phyloP scores from a whole-genome alignment of 208 protist species.

The Novymonas esmeraldas region DNA sequence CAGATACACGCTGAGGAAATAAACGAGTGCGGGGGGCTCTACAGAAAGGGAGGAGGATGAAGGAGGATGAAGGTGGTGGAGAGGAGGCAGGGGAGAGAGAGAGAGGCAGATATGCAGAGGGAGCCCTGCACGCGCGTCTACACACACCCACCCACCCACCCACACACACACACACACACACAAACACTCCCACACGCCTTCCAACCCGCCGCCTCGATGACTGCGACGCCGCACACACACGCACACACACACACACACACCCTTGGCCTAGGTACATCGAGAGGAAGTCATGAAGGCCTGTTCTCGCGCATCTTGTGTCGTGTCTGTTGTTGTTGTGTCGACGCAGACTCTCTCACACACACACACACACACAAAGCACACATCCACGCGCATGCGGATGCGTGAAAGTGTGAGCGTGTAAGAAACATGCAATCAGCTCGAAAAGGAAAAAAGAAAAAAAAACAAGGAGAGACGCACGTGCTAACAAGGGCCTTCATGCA shows the following conservation, averaged over 20 bases:
- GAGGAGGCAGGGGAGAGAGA: slow-evolving; percentile 1
- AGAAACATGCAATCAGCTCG: background rate
- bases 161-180: background rate
- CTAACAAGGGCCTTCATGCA: too few species aligned
- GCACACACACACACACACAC: background rate
- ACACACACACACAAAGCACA: background rate
- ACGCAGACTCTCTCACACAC: background rate
- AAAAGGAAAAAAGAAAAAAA: slow-evolving; percentile 10
- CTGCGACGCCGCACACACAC: background rate
- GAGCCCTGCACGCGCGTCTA: background rate
- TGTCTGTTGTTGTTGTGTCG: too few species aligned
- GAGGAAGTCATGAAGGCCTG: too few species aligned
- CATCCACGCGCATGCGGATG: too few species aligned
- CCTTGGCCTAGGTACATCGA: too few species aligned
- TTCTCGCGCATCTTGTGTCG: too few species aligned
- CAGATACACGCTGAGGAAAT: too few species aligned
- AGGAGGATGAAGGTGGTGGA: too few species aligned
- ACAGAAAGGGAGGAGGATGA: too few species aligned
- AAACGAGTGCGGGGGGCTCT: too few species aligned
- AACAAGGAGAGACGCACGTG: background rate
- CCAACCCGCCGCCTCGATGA: background rate
- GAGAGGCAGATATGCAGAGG: background rate
- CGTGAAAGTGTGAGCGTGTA: too few species aligned
- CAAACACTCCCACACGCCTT: background rate
- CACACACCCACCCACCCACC: too few species aligned